Conservation (phyloP, 2,329 filamentous ascomycete species). For the Fusarium secorum region DNA sequence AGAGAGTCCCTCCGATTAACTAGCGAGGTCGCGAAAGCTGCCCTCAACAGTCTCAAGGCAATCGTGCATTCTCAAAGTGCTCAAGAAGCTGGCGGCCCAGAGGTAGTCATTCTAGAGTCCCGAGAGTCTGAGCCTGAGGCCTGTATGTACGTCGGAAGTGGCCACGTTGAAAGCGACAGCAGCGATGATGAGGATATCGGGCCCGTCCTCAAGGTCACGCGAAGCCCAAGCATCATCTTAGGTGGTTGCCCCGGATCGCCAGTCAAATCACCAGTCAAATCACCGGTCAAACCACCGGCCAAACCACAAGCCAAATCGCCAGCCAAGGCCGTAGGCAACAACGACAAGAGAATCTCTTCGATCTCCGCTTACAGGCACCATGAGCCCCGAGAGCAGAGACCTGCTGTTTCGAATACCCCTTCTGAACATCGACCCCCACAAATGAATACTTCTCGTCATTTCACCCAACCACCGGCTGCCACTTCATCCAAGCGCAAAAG, state of each 20-base stretch:
- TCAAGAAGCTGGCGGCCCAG: not conserved
- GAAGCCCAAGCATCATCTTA: not conserved
- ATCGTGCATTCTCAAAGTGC: not conserved
- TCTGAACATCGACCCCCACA: not conserved
- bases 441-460: not conserved
- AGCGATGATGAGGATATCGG: not conserved
- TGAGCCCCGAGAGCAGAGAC: not conserved
- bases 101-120: not conserved
- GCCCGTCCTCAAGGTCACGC: rapidly evolving
- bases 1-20: not conserved
- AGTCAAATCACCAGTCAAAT: not conserved
- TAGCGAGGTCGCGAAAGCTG: rapidly evolving
- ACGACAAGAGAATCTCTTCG: not conserved
- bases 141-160: not conserved
- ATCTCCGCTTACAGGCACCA: not conserved
- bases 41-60: not conserved
- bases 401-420: rapidly evolving
- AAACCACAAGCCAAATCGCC: not conserved
- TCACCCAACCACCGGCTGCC: not conserved
- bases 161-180: not conserved
- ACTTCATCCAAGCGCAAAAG: not conserved
- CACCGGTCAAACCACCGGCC: no score
- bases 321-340: not conserved
- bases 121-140: not conserved
- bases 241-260: not conserved